Conservation (phyloP, 768 basidiomycete species). For the Leccinellum rugosiceps region DNA sequence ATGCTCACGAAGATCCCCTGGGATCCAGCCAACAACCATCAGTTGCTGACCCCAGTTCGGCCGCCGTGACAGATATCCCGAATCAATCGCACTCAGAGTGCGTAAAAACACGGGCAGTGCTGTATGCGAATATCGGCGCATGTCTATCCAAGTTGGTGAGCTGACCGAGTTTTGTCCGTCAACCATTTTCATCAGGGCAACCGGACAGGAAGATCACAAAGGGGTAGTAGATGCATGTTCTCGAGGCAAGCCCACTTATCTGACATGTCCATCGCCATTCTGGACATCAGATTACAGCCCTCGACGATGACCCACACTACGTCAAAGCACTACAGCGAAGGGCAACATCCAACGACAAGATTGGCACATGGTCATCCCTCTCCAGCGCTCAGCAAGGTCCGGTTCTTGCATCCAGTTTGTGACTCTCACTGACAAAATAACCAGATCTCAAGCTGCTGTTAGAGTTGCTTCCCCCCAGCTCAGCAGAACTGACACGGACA, state of each 20-base stretch:
- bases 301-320: conserved; percentile 83
- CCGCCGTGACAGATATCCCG: conserved; percentile 16
- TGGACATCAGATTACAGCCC: conserved; percentile 46
- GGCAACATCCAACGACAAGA: conserved; percentile 77
- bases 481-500: conserved; percentile 47
- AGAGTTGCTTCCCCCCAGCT: conserved; percentile 54
- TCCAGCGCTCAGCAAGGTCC: conserved; percentile 81
- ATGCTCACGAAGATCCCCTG: conserved; percentile 19
- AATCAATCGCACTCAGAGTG: conserved; percentile 43
- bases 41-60: conserved; percentile 1
- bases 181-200: conserved; percentile 1
- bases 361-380: conserved; percentile 82
- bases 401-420: neutral
- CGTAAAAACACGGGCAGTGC: conserved; percentile 60
- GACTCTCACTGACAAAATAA: neutral
- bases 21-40: conserved; percentile 12
- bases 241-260: conserved; percentile 45
- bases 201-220: conserved; percentile 66
- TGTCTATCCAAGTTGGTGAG: conserved; percentile 78
- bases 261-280: neutral
- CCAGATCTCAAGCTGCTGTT: conserved; percentile 80
- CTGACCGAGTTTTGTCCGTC: neutral
- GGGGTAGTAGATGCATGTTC: conserved; percentile 79
- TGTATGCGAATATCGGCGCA: conserved; percentile 88
- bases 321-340: conserved; percentile 86